Evolutionary conservation across 148 eudicot species (phyloP).

Genomic region (Nepenthes mirabilis): DNA sequence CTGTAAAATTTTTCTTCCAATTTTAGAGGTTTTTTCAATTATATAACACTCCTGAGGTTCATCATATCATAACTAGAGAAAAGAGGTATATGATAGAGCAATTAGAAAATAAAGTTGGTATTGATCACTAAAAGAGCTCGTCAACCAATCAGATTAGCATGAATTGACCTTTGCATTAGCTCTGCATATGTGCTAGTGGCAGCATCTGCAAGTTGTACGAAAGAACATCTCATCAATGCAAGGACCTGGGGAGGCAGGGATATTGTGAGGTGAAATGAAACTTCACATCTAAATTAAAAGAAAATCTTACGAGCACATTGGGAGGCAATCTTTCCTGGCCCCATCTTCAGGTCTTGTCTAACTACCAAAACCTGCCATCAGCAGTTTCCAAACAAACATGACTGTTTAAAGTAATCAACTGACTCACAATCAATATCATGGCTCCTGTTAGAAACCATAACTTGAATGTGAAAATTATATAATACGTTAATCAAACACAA

Average conservation of each 20-base stretch:
- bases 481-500: too few relatives aligned
- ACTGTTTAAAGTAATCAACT: too few relatives aligned
- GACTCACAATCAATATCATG: too few relatives aligned
- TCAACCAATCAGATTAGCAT: neutral
- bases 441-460: too few relatives aligned
- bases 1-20: too few relatives aligned
- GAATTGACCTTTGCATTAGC: conserved; percentile 50
- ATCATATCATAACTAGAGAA: too few relatives aligned
- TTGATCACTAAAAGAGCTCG: too few relatives aligned
- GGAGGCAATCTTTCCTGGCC: conserved; percentile 82
- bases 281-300: conserved; percentile 1
- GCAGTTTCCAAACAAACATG: neutral
- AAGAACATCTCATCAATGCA: neutral
- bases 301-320: conserved; percentile 88
- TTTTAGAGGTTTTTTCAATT: too few relatives aligned
- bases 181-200: conserved; percentile 86
- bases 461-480: too few relatives aligned
- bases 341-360: conserved; percentile 95
- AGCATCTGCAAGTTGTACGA: conserved; percentile 51
- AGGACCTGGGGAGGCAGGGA: neutral
- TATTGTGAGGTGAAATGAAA: neutral
- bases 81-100: too few relatives aligned
- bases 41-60: too few relatives aligned
- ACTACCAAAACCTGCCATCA: conserved; percentile 71
- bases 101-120: too few relatives aligned